A percentile compares a stretch with the other conserved stretches of the same genome.
Conservation (phyloP, 768 basidiomycete species). For the Filobasidium wieringae region DNA sequence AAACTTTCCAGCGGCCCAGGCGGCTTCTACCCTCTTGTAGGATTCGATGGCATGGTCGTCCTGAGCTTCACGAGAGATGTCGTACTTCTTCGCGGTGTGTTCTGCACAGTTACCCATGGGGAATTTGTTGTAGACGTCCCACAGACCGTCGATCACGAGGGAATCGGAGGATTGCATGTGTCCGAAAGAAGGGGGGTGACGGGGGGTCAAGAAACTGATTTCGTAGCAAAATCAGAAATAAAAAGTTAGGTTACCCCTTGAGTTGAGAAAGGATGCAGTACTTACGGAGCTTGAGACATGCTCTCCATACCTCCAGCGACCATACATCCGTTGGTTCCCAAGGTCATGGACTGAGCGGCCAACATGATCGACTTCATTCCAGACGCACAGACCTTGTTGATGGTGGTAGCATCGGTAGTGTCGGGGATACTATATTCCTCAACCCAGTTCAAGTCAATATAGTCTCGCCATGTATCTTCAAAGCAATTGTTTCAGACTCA, state of each 20-base stretch:
- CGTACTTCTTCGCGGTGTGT: slow-evolving; percentile 63
- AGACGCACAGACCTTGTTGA: slow-evolving; percentile 99
- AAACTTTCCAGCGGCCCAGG: slow-evolving; percentile 77
- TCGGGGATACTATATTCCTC: slow-evolving; percentile 49
- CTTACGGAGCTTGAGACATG: slow-evolving; percentile 98
- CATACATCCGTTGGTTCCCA: slow-evolving; percentile 73
- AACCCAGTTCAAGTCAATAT: no score
- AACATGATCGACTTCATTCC: slow-evolving; percentile 93
- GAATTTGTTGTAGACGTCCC: slow-evolving; percentile 95
- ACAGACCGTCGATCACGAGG: slow-evolving; percentile 81
- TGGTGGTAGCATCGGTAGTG: slow-evolving; percentile 87
- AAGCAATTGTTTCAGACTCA: slow-evolving; percentile 23
- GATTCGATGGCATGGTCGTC: slow-evolving; percentile 90
- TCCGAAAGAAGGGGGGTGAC: slow-evolving; percentile 52
- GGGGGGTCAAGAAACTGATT: slow-evolving; percentile 42
- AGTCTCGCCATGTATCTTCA: no score
- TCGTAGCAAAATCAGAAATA: background rate
- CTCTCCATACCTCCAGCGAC: slow-evolving; percentile 98
- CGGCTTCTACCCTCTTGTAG: slow-evolving; percentile 80
- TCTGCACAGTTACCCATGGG: slow-evolving; percentile 98
- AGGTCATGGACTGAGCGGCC: slow-evolving; percentile 76
- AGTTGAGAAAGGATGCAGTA: slow-evolving; percentile 64
- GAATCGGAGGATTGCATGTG: slow-evolving; percentile 80
- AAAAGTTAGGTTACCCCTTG: slow-evolving; percentile 45
- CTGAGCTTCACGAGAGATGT: slow-evolving; percentile 72